These are phyloP conservation scores for Arabidopsis thaliana DNA, from an alignment of 345 rosid species.

Conservation along the genomic window TAIR10.1 NC_003075.7:17000001-17000500, in stretches of 20 bases:
- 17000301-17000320: conserved; percentile 36
- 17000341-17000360: conserved; percentile 30
- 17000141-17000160: conserved; percentile 77
- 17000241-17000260: conserved; percentile 33
- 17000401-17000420: conserved; percentile 39
- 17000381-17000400: conserved; percentile 34
- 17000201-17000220: conserved; percentile 27
- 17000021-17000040: conserved; percentile 8
- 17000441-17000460: conserved; percentile 34
- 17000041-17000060: not conserved
- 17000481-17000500: conserved; percentile 42
- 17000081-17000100: conserved; percentile 6
- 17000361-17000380: conserved; percentile 14
- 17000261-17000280: conserved; percentile 28
- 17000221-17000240: conserved; percentile 20
- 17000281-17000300: conserved; percentile 27
- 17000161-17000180: conserved; percentile 68
- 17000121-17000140: not conserved
- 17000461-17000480: conserved; percentile 42
- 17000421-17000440: conserved; percentile 39
- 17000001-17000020: not conserved
- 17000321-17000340: conserved; percentile 31
- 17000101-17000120: conserved; percentile 7
- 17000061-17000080: not conserved
- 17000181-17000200: conserved; percentile 48